Base-by-base conservation (phyloP, 2,329 filamentous ascomycete genomes). In the Pestalotiopsis sp. region DNA sequence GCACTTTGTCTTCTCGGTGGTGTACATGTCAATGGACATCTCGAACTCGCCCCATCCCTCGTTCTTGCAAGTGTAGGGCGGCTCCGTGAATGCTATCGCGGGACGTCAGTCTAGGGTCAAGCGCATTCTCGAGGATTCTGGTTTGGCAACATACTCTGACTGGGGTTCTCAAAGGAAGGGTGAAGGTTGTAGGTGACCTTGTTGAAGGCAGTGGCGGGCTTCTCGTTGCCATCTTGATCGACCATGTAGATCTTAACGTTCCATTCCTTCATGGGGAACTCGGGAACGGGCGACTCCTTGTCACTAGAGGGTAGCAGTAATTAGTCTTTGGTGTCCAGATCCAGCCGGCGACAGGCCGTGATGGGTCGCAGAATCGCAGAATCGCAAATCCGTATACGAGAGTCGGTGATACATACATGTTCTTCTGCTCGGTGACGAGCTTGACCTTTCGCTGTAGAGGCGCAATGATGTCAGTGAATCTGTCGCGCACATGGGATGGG, bases 21-120 rank as follows among this genome's bases (percentile, higher is more conserved):
- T 93, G 77, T 91, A 92, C 74, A 97, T 87, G 71, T 93, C 90
- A 76, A 98, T 96, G 62, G 86, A 87, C 90, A 99, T 95, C 79
- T 98, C 96, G 80, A 99, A 99, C 83, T 98, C 96, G 77, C 96
- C 96, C 96, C 96, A 99, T 74, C 96, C 96, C 82, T 98, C 93
- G 82, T 99, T 97, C 72, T 90, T 86, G 81, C 97, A 97, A 73
- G 87, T 88, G 84, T 98, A 99, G 0, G 96, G 96, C 0, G 94
- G 89, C 72, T 92, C 91, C 77, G 91, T 91, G 84, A 97, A 92
- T 27, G 89, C 93, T 96, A 36, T 25, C 1, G 52, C 13, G 58
- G n/a, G 17, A 38, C 23, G 61, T 76, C 64, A 76, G 72, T 70
- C 70, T 68, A 17, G 39, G 13, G 23, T 63, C 60, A 5, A 59